Percentiles rank a stretch among this genome's conserved stretches.
These are phyloP conservation scores for Dendrobium nobile DNA, from an alignment of 106 monocot species.

Conservation along the genomic window DNA sequence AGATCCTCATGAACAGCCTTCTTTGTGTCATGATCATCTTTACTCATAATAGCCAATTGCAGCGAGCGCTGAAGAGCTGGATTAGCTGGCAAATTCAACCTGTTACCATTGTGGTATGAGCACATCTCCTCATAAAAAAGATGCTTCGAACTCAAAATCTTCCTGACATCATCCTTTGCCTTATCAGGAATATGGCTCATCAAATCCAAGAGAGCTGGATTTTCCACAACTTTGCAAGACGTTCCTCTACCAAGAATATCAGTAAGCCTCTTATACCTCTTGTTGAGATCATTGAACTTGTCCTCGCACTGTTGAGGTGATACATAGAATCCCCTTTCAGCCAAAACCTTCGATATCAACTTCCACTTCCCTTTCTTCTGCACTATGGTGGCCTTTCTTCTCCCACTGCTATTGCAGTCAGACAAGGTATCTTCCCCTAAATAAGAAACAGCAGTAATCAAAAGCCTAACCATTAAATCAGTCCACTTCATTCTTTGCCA, in stretches of 20 bases:
- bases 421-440: constrained; percentile 47
- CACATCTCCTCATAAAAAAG: constrained; percentile 98
- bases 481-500: constrained; percentile 91
- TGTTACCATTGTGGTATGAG: constrained; percentile 76
- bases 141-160: constrained; percentile 90
- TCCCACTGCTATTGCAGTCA: constrained; percentile 28
- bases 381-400: constrained; percentile 40
- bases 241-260: constrained; percentile 88
- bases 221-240: constrained; percentile 80
- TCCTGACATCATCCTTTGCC: constrained; percentile 74
- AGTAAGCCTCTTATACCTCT: constrained; percentile 85
- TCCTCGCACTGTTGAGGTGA: constrained; percentile 96
- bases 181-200: constrained; percentile 65
- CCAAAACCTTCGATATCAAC: constrained; percentile 70
- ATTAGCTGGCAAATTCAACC: constrained; percentile 60
- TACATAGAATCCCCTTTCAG: constrained; percentile 64
- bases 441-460: constrained; percentile 80
- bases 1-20: constrained; percentile 26
- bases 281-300: constrained; percentile 96
- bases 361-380: constrained; percentile 98
- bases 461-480: constrained; percentile 69
- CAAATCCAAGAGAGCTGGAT: constrained; percentile 56
- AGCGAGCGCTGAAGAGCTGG: constrained; percentile 51
- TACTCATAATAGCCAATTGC: constrained; percentile 45
- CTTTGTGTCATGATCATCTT: constrained; percentile 45